These are phyloP conservation scores for Rauvolfia tetraphylla DNA, from an alignment of 257 asterid species.

Conservation along the genomic window DNA sequence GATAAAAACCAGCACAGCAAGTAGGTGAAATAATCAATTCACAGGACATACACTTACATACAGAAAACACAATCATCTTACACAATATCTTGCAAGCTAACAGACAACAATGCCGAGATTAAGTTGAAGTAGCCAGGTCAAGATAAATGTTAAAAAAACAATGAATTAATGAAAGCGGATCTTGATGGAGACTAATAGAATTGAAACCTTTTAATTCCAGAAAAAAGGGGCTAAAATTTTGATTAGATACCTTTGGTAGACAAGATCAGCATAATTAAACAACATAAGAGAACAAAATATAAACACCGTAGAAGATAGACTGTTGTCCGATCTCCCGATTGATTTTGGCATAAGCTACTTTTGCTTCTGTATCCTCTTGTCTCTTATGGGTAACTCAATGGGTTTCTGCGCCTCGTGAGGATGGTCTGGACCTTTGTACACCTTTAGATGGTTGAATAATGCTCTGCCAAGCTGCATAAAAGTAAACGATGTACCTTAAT, in stretches of 20 bases:
- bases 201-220: neutral
- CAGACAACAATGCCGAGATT: neutral
- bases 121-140: neutral
- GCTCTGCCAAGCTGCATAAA: constrained; percentile 81
- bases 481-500: constrained; percentile 17
- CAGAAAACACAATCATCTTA: no score
- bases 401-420: constrained; percentile 97
- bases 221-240: neutral
- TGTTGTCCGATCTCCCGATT: constrained; percentile 7
- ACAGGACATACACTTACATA: neutral
- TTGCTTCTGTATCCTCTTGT: constrained; percentile 69
- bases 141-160: neutral
- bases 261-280: constrained; percentile 4
- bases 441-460: constrained; percentile 81
- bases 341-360: constrained; percentile 20
- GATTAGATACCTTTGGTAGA: neutral
- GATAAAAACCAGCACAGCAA: neutral
- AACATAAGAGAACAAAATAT: constrained; percentile 14
- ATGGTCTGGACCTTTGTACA: constrained; percentile 82
- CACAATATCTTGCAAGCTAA: neutral
- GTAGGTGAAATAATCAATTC: neutral
- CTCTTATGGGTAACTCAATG: constrained; percentile 69
- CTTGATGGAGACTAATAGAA: constrained; percentile 1
- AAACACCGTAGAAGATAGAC: constrained; percentile 16
- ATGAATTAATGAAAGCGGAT: neutral